A percentile compares a stretch with the other conserved stretches of the same genome.
These are phyloP conservation scores for Barbatosphaeria neglecta DNA, from an alignment of 495 filamentous ascomycete species.

Conservation along the genomic window DNA sequence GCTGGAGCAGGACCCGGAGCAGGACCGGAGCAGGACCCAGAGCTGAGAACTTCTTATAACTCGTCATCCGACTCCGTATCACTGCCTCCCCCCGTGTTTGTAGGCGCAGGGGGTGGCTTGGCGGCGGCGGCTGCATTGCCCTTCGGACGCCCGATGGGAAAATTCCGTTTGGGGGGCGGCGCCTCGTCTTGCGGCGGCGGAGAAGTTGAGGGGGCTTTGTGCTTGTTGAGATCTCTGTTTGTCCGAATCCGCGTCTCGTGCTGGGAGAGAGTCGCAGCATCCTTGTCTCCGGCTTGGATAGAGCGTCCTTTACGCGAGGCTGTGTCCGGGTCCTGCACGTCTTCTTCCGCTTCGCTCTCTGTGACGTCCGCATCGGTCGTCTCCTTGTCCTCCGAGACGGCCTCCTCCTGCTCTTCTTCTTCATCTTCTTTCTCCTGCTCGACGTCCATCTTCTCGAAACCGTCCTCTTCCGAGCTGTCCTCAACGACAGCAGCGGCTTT, in stretches of 20 bases:
- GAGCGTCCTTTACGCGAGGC: not conserved
- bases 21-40: too few species aligned
- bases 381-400: constrained; percentile 17
- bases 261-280: not conserved
- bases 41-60: constrained; percentile 22
- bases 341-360: constrained; percentile 33
- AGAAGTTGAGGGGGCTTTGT: not conserved
- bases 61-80: constrained; percentile 36
- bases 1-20: too few species aligned
- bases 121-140: constrained; percentile 1
- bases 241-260: not conserved
- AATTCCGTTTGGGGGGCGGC: constrained; percentile 7
- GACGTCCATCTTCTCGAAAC: constrained; percentile 49
- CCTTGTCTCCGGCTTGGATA: constrained; percentile 6
- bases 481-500: constrained; percentile 31
- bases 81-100: constrained; percentile 15
- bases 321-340: constrained; percentile 14
- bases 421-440: constrained; percentile 21
- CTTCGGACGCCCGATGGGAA: not conserved
- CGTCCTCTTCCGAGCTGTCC: constrained; percentile 31
- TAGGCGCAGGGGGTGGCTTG: not conserved
- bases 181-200: constrained; percentile 5
- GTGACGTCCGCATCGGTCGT: constrained; percentile 30
- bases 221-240: not conserved
- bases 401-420: constrained; percentile 15